A percentile compares a stretch with the other conserved stretches of the same genome.
phyloP scores from a whole-genome alignment of 768 basidiomycete species.

The Gloeophyllum trabeum region DNA sequence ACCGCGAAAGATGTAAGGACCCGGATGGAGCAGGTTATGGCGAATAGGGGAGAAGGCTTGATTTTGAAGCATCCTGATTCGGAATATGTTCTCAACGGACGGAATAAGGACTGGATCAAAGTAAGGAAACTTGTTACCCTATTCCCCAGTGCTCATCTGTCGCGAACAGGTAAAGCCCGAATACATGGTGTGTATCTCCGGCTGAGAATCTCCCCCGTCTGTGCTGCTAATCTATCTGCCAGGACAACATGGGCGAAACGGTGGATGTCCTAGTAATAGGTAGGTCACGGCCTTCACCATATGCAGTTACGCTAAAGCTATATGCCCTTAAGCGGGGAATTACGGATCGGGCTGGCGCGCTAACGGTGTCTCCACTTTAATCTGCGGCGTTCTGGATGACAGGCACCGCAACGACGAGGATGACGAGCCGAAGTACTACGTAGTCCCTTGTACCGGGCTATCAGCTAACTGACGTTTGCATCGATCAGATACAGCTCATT shows the following conservation, averaged over 20 bases:
- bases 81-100: slow-evolving; percentile 75
- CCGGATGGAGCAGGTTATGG: slow-evolving; percentile 78
- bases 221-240: background rate
- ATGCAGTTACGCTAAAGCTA: background rate
- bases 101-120: slow-evolving; percentile 93
- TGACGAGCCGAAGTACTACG: slow-evolving; percentile 50
- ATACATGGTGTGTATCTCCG: slow-evolving; percentile 72
- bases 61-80: slow-evolving; percentile 81
- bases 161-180: slow-evolving; percentile 72
- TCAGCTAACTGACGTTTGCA: slow-evolving; percentile 1
- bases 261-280: slow-evolving; percentile 89
- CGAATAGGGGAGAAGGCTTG: slow-evolving; percentile 80
- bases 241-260: slow-evolving; percentile 91
- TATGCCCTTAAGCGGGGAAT: slow-evolving; percentile 51
- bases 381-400: slow-evolving; percentile 85
- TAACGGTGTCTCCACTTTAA: slow-evolving; percentile 80
- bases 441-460: background rate
- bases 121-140: slow-evolving; percentile 23
- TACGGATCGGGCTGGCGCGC: slow-evolving; percentile 82
- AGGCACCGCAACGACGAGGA: slow-evolving; percentile 40
- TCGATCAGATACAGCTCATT: slow-evolving; percentile 68
- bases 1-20: slow-evolving; percentile 73
- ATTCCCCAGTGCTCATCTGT: background rate
- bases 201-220: too few relatives aligned
- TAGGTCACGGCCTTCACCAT: slow-evolving; percentile 29